Evolutionary conservation across 1,139 yeast species (phyloP), one percentile per base, ranked within the genome.

Genomic region (Sugiyamaella japonica): DNA sequence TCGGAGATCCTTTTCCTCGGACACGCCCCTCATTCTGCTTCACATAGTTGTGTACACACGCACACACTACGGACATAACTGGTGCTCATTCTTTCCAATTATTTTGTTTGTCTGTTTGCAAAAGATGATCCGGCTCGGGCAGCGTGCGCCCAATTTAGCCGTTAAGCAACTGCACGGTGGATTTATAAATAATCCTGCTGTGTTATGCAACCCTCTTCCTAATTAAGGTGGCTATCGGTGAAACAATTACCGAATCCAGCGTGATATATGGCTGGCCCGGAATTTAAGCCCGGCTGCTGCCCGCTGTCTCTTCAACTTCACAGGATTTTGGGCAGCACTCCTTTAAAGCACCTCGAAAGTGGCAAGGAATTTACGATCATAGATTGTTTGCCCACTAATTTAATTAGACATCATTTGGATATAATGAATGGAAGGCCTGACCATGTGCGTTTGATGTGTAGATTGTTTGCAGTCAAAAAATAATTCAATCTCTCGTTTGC

Each of bases 91-190:
- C 41, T 16, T 38, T 38, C 41, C n/a, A 16, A 9, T 16, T 16
- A 15, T 16, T 15, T 13, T 20, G 16, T 15, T 13, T 20, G 16
- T 13, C 16, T 38, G 15, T 2, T 12, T 12, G 39, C 31, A 17
- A 44, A n/a, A 44, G 34, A 31, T 44, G 48, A 44, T 44, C 48
- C 48, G 48, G 31, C 48, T 44, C 39, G 48, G 39, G 17, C 38
- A 20, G 32, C 32, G 39, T 3, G 8, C 25, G 7, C 48, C 29
- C 7, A n/a, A 16, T 17, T n/a, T 32, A 13, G 48, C 37, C 39
- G 15, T 31, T 31, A 32, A 36, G 48, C 25, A 20, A 20, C 25
- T 20, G 25, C 48, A 44, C 48, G 48, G 48, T 44, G 31, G 31
- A 44, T 44, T 44, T 17, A 20, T 29, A 42, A 42, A 42, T 32